These are phyloP conservation scores for Fagus crenata DNA, from an alignment of 306 rosid genomes.

Conservation along the genomic window DNA sequence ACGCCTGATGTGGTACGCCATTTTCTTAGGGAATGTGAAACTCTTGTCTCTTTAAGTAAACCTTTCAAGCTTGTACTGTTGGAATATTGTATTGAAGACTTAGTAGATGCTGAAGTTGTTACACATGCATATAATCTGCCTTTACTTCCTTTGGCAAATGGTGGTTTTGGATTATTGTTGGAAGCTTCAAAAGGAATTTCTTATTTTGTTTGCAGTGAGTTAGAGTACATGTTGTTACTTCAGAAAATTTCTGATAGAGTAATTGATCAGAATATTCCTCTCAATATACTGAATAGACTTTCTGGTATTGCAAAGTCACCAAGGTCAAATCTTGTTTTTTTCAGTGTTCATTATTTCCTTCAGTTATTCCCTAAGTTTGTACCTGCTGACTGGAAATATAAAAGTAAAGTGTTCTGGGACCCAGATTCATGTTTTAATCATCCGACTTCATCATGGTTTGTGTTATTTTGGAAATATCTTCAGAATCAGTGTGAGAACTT, in stretches of 20 bases:
- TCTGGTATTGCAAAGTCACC: conserved; percentile 80
- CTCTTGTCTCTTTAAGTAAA: conserved; percentile 45
- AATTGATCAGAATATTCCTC: conserved; percentile 68
- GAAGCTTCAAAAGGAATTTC: conserved; percentile 67
- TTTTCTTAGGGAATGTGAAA: conserved; percentile 65
- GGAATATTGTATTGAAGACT: conserved; percentile 92
- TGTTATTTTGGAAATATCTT: conserved; percentile 78
- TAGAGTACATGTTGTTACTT: conserved; percentile 64
- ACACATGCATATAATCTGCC: conserved; percentile 65
- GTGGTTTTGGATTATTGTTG: conserved; percentile 65
- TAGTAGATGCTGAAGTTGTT: conserved; percentile 88
- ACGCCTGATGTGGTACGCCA: conserved; percentile 82
- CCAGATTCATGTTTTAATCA: conserved; percentile 61
- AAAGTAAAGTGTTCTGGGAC: conserved; percentile 79
- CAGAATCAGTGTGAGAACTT: conserved; percentile 53
- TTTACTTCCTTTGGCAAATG: conserved; percentile 90
- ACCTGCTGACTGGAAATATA: conserved; percentile 86
- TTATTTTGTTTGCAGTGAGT: conserved; percentile 77
- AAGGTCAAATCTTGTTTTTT: conserved; percentile 61
- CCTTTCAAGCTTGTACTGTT: conserved; percentile 70
- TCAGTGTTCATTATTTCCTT: conserved; percentile 59
- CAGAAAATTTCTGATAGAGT: conserved; percentile 62
- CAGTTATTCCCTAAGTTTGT: conserved; percentile 68
- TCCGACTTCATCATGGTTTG: conserved; percentile 80
- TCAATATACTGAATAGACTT: conserved; percentile 60